Conservation (phyloP, 2,329 filamentous ascomycete genomes). For the Verruconis gallopava region DNA sequence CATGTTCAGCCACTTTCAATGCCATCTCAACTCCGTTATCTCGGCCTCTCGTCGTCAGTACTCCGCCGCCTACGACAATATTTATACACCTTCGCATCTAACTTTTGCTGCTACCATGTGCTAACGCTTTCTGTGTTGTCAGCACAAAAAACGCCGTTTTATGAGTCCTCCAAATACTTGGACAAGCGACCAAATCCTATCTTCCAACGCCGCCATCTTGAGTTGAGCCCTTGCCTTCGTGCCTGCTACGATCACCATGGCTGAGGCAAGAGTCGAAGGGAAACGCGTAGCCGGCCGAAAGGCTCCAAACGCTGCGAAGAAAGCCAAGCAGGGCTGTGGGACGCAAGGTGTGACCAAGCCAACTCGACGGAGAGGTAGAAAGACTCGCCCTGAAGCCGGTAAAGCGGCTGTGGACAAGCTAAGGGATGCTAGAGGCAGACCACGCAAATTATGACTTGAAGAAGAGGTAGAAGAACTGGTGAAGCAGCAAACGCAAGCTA, state of each 20-base stretch:
- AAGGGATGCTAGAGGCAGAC: constrained; percentile 13
- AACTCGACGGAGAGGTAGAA: constrained; percentile 12
- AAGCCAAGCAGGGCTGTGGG: constrained; percentile 7
- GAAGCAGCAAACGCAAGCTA: constrained; percentile 11
- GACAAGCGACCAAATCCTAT: constrained; percentile 6
- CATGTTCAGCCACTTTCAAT: constrained; percentile 11
- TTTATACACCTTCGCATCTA: constrained; percentile 5
- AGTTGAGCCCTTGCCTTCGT: constrained; percentile 7
- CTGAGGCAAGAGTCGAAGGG: constrained; percentile 9
- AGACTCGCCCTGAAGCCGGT: constrained; percentile 11
- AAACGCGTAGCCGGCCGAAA: constrained; percentile 8
- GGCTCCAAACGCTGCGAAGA: constrained; percentile 11
- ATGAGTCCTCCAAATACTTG: constrained; percentile 2
- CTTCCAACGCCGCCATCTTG: constrained; percentile 6
- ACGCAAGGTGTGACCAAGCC: constrained; percentile 12
- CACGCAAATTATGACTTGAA: constrained; percentile 10
- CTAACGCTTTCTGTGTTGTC: constrained; percentile 2
- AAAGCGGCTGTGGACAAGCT: constrained; percentile 12
- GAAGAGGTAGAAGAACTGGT: constrained; percentile 11
- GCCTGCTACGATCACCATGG: constrained; percentile 9
- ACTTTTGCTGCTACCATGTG: constrained; percentile 2
- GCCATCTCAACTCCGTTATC: constrained; percentile 10
- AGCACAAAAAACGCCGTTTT: constrained; percentile 6
- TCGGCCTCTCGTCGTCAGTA: constrained; percentile 10
- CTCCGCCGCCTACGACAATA: constrained; percentile 7